These are phyloP conservation scores for Pseudogymnoascus sp. DNA, from an alignment of 2,329 filamentous ascomycete genomes.

Conservation along the genomic window DNA sequence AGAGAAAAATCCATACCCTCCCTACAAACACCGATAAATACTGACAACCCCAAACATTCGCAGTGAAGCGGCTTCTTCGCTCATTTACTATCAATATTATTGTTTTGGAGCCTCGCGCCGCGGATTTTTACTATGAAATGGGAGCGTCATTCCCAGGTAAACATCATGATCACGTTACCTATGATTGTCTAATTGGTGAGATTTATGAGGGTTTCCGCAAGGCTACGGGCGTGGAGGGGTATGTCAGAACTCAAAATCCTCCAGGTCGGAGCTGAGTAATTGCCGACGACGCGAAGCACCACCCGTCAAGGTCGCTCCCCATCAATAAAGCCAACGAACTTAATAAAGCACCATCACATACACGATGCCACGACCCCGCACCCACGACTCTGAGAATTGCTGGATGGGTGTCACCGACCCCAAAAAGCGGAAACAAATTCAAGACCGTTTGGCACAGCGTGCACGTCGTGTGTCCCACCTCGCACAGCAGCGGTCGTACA, in stretches of 20 bases:
- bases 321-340: background rate
- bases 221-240: background rate
- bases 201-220: background rate
- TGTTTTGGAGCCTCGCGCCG: no score
- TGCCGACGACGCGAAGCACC: background rate
- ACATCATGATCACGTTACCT: no score
- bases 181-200: background rate
- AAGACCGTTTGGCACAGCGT: constrained; percentile 20
- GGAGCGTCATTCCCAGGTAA: no score
- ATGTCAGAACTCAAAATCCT: background rate
- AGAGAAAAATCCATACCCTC: no score
- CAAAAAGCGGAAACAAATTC: constrained; percentile 19
- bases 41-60: no score
- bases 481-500: background rate
- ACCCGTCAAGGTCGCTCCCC: background rate
- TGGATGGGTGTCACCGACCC: constrained; percentile 18
- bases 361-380: background rate
- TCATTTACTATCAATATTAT: no score
- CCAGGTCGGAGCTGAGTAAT: background rate
- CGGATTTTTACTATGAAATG: no score
- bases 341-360: background rate
- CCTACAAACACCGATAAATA: no score
- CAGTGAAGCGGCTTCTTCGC: no score
- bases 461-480: constrained; percentile 17
- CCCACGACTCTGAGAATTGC: constrained; percentile 12